A percentile compares a stretch with the other conserved stretches of the same genome.
phyloP scores from a whole-genome alignment of 345 rosid species.

The Aquilaria sinensis region DNA sequence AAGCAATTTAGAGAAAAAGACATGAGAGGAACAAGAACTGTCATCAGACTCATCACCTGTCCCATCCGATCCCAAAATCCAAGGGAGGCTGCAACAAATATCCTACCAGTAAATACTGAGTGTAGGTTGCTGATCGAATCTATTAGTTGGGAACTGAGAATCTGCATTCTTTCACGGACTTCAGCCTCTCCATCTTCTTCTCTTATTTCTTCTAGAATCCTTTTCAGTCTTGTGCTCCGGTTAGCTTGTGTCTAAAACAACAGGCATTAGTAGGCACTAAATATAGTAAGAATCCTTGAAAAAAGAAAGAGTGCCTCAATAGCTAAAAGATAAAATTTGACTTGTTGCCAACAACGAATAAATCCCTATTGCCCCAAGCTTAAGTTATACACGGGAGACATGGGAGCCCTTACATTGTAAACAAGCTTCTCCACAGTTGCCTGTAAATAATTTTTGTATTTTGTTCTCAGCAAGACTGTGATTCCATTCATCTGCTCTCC shows the following conservation, averaged over 20 bases:
- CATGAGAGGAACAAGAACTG: no score
- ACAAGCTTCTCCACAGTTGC: constrained; percentile 91
- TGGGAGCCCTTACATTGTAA: constrained; percentile 52
- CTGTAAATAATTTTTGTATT: constrained; percentile 88
- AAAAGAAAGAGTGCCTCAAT: no score
- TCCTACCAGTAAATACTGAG: constrained; percentile 64
- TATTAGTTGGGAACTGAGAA: constrained; percentile 53
- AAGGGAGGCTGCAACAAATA: constrained; percentile 78
- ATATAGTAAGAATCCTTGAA: no score
- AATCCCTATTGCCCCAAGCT: no score
- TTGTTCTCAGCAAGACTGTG: constrained; percentile 81
- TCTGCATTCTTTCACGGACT: constrained; percentile 87
- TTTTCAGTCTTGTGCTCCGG: constrained; percentile 65
- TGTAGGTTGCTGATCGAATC: constrained; percentile 78
- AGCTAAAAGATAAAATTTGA: no score
- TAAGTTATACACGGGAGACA: no score
- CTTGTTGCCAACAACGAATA: no score
- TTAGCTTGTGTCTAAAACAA: constrained; percentile 65
- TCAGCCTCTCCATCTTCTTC: constrained; percentile 90
- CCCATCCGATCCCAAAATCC: constrained; percentile 98
- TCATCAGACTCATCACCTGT: constrained; percentile 42
- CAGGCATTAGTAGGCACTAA: no score
- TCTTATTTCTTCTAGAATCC: constrained; percentile 79
- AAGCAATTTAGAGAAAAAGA: neutral
- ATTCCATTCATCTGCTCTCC: constrained; percentile 95